Conservation (phyloP, 208 protist species). For the Porcisia deanei region DNA sequence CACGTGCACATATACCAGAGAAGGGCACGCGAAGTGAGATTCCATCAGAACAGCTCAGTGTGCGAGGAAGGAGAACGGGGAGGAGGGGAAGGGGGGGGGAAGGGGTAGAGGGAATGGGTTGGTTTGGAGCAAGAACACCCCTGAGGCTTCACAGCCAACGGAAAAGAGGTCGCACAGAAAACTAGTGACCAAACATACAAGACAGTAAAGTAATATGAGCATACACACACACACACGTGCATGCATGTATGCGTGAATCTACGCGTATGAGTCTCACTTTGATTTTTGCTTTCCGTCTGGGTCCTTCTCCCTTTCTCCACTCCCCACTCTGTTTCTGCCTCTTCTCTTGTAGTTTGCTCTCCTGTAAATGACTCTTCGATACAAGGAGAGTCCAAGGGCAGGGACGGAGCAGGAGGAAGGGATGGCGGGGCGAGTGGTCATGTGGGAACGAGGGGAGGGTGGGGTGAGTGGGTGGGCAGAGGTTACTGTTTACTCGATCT, state of each 20-base stretch:
- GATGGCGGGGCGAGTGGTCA: neutral
- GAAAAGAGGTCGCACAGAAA: too few relatives aligned
- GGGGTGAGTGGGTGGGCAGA: neutral
- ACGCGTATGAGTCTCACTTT: neutral
- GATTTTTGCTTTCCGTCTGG: neutral
- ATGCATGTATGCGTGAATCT: neutral
- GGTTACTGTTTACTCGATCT: neutral
- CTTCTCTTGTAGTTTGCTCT: neutral
- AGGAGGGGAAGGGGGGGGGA: neutral
- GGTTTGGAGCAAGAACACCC: too few relatives aligned
- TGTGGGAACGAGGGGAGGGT: neutral
- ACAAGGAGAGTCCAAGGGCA: neutral
- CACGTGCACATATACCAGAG: neutral
- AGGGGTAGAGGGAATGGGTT: neutral
- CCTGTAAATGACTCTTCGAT: too few relatives aligned
- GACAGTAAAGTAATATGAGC: too few relatives aligned
- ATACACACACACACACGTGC: too few relatives aligned
- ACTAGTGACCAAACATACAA: too few relatives aligned
- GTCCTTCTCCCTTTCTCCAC: neutral
- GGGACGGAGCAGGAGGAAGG: conserved; percentile 7
- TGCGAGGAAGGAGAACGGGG: neutral
- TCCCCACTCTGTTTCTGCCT: neutral
- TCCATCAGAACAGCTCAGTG: neutral
- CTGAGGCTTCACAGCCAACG: too few relatives aligned
- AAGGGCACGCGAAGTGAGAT: neutral